Evolutionary conservation across 306 rosid genomes (phyloP).

Genomic region (Corylus avellana): DNA sequence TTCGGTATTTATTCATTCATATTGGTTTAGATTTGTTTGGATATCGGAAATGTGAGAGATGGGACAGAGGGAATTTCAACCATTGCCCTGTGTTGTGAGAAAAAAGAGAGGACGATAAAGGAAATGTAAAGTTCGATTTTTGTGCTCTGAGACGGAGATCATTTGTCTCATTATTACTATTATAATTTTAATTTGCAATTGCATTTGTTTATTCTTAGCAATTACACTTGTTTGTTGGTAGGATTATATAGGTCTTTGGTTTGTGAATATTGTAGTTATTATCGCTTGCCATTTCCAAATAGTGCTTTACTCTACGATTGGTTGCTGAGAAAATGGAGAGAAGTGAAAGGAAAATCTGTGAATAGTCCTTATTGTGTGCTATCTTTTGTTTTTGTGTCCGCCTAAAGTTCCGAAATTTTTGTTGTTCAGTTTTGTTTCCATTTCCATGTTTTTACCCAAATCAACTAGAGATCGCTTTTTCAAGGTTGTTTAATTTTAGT

Average conservation of each 20-base stretch:
- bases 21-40: not conserved
- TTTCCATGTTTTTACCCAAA: not conserved
- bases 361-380: not conserved
- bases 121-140: not conserved
- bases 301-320: not conserved
- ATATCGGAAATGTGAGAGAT: not conserved
- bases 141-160: too few relatives aligned
- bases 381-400: not conserved
- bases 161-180: too few relatives aligned
- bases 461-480: not conserved
- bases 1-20: not conserved
- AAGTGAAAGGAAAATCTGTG: not conserved
- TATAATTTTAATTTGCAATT: too few relatives aligned
- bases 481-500: not conserved
- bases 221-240: too few relatives aligned
- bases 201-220: too few relatives aligned
- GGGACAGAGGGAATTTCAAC: not conserved
- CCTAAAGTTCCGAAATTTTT: not conserved
- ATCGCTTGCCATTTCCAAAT: not conserved
- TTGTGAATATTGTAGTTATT: not conserved
- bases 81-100: not conserved
- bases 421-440: not conserved
- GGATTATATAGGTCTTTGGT: not conserved
- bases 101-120: not conserved
- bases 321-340: not conserved